Percentiles rank a stretch among this genome's conserved stretches.
phyloP scores from a whole-genome alignment of 2,329 filamentous ascomycete genomes.

The Nemania abortiva region DNA sequence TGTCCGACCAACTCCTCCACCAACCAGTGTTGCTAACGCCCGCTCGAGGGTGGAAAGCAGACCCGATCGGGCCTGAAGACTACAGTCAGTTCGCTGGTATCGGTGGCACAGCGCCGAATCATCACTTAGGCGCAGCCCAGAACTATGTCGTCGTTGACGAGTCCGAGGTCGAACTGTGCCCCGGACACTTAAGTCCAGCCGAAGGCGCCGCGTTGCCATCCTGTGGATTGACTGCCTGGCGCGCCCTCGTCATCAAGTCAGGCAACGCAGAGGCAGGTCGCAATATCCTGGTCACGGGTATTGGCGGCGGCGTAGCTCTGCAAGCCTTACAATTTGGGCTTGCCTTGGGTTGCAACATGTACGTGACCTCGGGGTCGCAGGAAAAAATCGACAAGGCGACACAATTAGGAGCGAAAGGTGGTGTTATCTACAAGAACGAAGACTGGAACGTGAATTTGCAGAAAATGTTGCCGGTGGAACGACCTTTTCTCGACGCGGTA shows the following conservation, averaged over 20 bases:
- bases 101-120: slow-evolving; percentile 71
- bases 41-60: slow-evolving; percentile 78
- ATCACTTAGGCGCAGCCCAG: slow-evolving; percentile 71
- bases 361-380: slow-evolving; percentile 78
- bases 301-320: slow-evolving; percentile 89
- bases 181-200: slow-evolving; percentile 74
- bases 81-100: slow-evolving; percentile 69
- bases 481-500: slow-evolving; percentile 79
- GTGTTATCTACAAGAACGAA: slow-evolving; percentile 80
- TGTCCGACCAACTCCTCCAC: slow-evolving; percentile 50
- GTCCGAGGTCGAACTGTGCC: slow-evolving; percentile 73
- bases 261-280: slow-evolving; percentile 71
- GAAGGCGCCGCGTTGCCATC: slow-evolving; percentile 86
- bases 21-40: slow-evolving; percentile 77
- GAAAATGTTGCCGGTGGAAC: slow-evolving; percentile 70
- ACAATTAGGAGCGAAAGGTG: slow-evolving; percentile 80
- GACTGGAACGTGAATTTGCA: slow-evolving; percentile 83
- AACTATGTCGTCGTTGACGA: slow-evolving; percentile 80
- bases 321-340: slow-evolving; percentile 82
- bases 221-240: slow-evolving; percentile 86
- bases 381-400: slow-evolving; percentile 80
- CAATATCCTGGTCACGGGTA: slow-evolving; percentile 86
- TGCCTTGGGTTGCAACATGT: slow-evolving; percentile 78
- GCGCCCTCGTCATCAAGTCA: slow-evolving; percentile 82
- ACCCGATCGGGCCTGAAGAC: slow-evolving; percentile 77